These are phyloP conservation scores for Barnettozyma botsteinii DNA, from an alignment of 805 yeast species.

Conservation along the genomic window DNA sequence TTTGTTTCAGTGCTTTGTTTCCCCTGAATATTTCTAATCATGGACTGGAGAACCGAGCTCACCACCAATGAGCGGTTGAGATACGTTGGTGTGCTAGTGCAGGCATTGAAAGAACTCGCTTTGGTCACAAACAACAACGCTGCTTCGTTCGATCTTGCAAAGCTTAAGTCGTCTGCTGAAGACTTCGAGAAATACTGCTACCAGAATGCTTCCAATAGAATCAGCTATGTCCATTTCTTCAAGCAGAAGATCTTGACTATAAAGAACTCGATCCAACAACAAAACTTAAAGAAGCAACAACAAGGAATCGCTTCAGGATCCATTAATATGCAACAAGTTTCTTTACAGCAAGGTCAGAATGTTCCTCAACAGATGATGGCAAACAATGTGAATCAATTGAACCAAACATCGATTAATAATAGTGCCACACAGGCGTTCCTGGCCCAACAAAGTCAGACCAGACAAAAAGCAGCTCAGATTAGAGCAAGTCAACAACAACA, in stretches of 20 bases:
- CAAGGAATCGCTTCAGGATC: constrained; percentile 28
- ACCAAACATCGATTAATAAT: constrained; percentile 7
- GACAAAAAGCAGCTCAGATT: constrained; percentile 42
- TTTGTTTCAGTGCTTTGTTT: background rate
- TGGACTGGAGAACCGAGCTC: constrained; percentile 26
- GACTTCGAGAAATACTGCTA: constrained; percentile 67
- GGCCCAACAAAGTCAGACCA: constrained; percentile 46
- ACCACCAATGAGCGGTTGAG: constrained; percentile 20
- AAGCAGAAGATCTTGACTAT: constrained; percentile 24
- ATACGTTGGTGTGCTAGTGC: constrained; percentile 20
- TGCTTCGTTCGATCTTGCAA: constrained; percentile 30
- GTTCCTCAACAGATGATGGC: constrained; percentile 19
- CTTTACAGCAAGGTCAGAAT: constrained; percentile 20
- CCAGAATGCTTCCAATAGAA: constrained; percentile 49
- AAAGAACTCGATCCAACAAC: constrained; percentile 19
- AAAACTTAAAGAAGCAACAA: constrained; percentile 30
- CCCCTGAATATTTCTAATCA: background rate
- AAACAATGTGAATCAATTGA: background rate
- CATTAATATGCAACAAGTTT: constrained; percentile 25
- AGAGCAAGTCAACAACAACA: constrained; percentile 22
- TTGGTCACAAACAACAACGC: constrained; percentile 13
- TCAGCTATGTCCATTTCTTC: constrained; percentile 49
- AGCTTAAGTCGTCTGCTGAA: constrained; percentile 52
- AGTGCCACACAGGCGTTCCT: constrained; percentile 30
- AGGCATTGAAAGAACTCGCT: constrained; percentile 22